Conservation (phyloP, 139 green algal genomes). For the Marvania coccoides region DNA sequence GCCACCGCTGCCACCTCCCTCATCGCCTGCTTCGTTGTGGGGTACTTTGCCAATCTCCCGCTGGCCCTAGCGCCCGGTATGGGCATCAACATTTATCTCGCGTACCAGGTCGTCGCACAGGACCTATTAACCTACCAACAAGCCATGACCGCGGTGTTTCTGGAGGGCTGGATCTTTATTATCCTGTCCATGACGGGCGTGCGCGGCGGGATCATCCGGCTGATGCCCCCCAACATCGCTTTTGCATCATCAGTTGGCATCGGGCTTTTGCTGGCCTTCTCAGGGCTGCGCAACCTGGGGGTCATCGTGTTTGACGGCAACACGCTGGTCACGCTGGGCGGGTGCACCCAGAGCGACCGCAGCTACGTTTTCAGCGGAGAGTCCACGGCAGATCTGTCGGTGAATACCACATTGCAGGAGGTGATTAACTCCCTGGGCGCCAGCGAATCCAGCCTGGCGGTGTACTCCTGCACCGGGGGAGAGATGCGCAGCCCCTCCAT, state of each 20-base stretch:
- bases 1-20: constrained; percentile 58
- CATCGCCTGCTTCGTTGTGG: constrained; percentile 68
- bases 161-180: constrained; percentile 75
- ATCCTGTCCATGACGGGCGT: constrained; percentile 56
- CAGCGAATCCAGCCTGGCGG: not conserved
- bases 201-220: constrained; percentile 43
- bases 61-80: constrained; percentile 66
- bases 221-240: constrained; percentile 57
- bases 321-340: constrained; percentile 48
- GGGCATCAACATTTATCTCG: constrained; percentile 39
- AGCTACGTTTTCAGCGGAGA: constrained; percentile 18
- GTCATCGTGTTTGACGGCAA: constrained; percentile 54
- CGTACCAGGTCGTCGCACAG: constrained; percentile 29
- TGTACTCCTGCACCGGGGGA: constrained; percentile 17
- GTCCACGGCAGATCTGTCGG: not conserved
- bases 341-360: not conserved
- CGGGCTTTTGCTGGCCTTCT: constrained; percentile 69
- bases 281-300: constrained; percentile 58
- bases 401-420: not conserved
- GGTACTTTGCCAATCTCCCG: constrained; percentile 59
- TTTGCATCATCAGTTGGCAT: constrained; percentile 59
- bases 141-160: constrained; percentile 52
- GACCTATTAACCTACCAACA: constrained; percentile 37
- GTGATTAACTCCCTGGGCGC: not conserved
- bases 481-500: constrained; percentile 51